phyloP scores from a whole-genome alignment of 1,284 basidiomycete species.

The Austroboletus novae-zelandiae region DNA sequence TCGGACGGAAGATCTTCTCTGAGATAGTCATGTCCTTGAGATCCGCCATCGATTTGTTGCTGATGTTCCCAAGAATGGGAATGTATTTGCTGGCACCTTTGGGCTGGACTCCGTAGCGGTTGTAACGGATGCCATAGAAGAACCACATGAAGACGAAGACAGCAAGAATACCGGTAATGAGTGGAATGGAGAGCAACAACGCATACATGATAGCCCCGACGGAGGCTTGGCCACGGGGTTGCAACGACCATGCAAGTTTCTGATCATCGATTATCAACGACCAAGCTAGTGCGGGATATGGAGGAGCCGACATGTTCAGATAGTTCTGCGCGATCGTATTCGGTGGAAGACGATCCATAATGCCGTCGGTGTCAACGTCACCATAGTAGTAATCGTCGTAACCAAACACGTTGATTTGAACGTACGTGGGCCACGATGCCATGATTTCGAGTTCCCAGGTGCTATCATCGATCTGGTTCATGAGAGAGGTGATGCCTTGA shows the following conservation, averaged over 20 bases:
- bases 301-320: conserved; percentile 85
- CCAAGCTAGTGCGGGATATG: conserved; percentile 82
- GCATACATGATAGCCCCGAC: conserved; percentile 85
- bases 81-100: conserved; percentile 71
- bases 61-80: conserved; percentile 67
- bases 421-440: conserved; percentile 82
- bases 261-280: conserved; percentile 75
- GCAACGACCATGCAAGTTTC: conserved; percentile 71
- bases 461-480: conserved; percentile 61
- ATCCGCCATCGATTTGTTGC: conserved; percentile 65
- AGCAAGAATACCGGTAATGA: conserved; percentile 80
- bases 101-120: conserved; percentile 80
- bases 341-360: conserved; percentile 86
- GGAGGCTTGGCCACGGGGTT: conserved; percentile 77
- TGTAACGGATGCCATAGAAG: conserved; percentile 93
- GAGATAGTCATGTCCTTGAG: conserved; percentile 54
- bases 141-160: conserved; percentile 90
- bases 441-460: conserved; percentile 82
- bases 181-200: conserved; percentile 74
- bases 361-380: conserved; percentile 81
- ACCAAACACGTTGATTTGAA: conserved; percentile 86
- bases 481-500: conserved; percentile 67
- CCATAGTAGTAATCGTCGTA: conserved; percentile 91
- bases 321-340: conserved; percentile 84
- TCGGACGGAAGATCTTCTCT: conserved; percentile 65